Evolutionary conservation across 78 protist species (phyloP).

Genomic region (Dictyostelium discoideum): DNA sequence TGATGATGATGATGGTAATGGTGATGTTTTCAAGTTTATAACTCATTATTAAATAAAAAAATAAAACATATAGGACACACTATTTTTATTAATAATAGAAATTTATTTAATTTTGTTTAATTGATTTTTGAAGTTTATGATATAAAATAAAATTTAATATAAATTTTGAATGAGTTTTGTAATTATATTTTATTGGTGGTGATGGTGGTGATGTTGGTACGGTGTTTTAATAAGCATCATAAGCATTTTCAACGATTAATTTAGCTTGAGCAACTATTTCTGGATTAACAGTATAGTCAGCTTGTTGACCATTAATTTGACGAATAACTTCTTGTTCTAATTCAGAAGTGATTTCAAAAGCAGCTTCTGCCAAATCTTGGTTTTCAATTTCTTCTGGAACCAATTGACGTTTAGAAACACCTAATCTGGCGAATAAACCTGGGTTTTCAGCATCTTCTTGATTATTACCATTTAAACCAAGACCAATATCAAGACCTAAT

Average conservation of each 20-base stretch:
- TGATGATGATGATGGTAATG: too few relatives aligned
- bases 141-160: neutral
- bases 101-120: neutral
- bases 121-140: neutral
- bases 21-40: neutral
- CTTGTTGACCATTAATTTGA: slow-evolving; percentile 1
- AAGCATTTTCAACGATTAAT: neutral
- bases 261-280: neutral
- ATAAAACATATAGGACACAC: neutral
- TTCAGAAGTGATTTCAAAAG: slow-evolving; percentile 1
- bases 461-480: neutral
- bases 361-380: neutral
- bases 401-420: slow-evolving; percentile 11
- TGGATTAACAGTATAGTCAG: neutral
- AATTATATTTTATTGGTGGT: neutral
- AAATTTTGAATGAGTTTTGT: neutral
- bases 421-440: neutral
- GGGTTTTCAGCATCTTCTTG: neutral
- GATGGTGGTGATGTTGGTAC: neutral
- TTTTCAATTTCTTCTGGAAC: neutral
- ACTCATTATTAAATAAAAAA: neutral
- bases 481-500: neutral
- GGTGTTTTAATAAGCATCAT: neutral
- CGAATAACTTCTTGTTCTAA: slow-evolving; percentile 6
- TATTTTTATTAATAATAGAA: too few relatives aligned